A percentile compares a stretch with the other conserved stretches of the same genome.
Evolutionary conservation across 2,329 filamentous ascomycete species (phyloP).

Genomic region (Botrytis fabae): DNA sequence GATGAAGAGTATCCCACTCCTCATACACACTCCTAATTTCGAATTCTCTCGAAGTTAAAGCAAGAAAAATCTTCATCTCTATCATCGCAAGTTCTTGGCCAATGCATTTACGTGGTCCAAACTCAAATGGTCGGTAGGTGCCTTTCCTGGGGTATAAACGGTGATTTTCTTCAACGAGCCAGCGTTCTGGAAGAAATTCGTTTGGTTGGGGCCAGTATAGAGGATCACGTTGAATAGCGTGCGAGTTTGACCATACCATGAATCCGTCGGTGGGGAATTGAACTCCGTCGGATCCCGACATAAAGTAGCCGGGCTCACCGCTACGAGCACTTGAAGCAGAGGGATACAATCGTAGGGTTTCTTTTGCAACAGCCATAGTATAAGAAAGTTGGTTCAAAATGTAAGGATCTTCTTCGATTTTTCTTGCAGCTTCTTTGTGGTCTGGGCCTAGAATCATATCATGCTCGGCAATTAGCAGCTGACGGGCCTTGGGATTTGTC

Average conservation of each 20-base stretch:
- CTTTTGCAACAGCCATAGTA: constrained; percentile 29
- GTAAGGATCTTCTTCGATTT: constrained; percentile 20
- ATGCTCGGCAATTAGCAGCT: constrained; percentile 26
- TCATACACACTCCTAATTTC: not conserved
- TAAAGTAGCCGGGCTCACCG: not conserved
- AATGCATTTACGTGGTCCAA: not conserved
- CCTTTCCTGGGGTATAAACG: not conserved
- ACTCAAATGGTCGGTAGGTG: not conserved
- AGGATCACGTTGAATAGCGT: constrained; percentile 2
- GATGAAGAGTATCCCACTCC: not conserved
- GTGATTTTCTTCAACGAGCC: not conserved
- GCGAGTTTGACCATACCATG: constrained; percentile 1
- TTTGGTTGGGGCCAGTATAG: not conserved
- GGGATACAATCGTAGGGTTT: constrained; percentile 28
- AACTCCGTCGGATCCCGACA: not conserved
- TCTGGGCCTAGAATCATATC: constrained; percentile 23
- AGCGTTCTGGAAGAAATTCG: constrained; percentile 2
- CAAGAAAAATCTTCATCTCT: not conserved
- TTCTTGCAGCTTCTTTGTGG: not conserved
- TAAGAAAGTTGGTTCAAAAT: constrained; percentile 26
- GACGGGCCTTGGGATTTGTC: constrained; percentile 21
- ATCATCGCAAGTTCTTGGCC: not conserved
- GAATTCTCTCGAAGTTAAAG: not conserved
- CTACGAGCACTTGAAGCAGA: constrained; percentile 6
- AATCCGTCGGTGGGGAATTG: not conserved